Evolutionary conservation across 495 filamentous ascomycete genomes (phyloP).

Genomic region (Xylaria castorea): DNA sequence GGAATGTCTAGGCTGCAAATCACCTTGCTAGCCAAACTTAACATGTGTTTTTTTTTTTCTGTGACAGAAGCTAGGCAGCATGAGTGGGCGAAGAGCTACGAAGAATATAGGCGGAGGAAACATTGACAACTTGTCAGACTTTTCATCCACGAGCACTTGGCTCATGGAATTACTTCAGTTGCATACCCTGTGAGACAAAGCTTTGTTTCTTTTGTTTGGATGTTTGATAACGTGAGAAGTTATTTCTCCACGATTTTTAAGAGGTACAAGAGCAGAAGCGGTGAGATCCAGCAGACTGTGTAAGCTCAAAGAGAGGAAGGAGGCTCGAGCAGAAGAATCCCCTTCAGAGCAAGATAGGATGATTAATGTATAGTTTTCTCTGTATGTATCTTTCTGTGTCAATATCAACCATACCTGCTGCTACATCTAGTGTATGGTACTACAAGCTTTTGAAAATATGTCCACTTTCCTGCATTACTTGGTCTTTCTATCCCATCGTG

Average conservation of each 20-base stretch:
- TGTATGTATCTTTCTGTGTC: slow-evolving; percentile 39
- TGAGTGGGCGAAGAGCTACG: slow-evolving; percentile 18
- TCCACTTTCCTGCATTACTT: background rate
- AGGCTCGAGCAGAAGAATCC: slow-evolving; percentile 25
- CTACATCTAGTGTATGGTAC: background rate
- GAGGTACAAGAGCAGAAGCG: slow-evolving; percentile 3
- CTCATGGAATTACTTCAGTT: background rate
- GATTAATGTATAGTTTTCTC: slow-evolving; percentile 44
- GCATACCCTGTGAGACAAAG: slow-evolving; percentile 18
- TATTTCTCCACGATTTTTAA: slow-evolving; percentile 4
- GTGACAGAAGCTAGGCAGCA: slow-evolving; percentile 31
- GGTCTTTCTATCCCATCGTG: background rate
- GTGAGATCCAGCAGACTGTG: slow-evolving; percentile 10
- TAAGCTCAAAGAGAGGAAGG: slow-evolving; percentile 15
- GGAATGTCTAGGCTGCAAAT: slow-evolving; percentile 51
- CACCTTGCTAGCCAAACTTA: slow-evolving; percentile 56
- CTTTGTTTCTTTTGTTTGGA: slow-evolving; percentile 19
- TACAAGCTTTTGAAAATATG: background rate
- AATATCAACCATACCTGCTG: slow-evolving; percentile 30
- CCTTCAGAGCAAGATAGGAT: slow-evolving; percentile 31
- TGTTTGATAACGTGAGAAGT: slow-evolving; percentile 12
- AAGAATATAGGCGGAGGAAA: slow-evolving; percentile 8
- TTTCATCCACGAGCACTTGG: background rate
- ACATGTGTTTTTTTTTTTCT: slow-evolving; percentile 35
- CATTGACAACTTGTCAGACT: background rate